Conservation (phyloP, 1,284 basidiomycete genomes). For the Stygiomarasmius scandens region DNA sequence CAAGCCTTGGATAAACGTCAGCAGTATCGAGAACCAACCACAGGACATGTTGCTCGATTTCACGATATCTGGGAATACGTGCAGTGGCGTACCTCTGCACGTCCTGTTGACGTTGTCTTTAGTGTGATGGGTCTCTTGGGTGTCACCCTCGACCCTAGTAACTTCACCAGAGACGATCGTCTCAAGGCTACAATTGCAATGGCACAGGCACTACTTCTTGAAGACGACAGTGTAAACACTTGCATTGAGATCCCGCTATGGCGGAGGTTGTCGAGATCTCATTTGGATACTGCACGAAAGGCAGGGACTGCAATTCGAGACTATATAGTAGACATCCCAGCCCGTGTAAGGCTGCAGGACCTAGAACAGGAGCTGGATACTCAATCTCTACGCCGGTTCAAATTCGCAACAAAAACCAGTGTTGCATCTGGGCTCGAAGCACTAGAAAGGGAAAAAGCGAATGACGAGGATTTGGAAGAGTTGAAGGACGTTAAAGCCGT, state of each 20-base stretch:
- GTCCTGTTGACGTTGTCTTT: not conserved
- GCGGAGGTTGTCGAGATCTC: not conserved
- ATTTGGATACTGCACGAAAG: not conserved
- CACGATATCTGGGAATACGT: not conserved
- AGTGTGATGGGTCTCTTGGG: slow-evolving; percentile 1
- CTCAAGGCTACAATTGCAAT: not conserved
- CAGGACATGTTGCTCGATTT: not conserved
- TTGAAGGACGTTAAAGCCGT: slow-evolving; percentile 1
- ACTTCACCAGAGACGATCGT: not conserved
- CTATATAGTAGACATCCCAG: not conserved
- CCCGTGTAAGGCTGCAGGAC: not conserved
- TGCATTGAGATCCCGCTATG: not conserved
- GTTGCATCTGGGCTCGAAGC: not conserved
- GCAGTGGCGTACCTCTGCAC: not conserved
- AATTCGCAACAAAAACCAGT: not conserved
- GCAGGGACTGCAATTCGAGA: not conserved
- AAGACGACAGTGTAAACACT: not conserved
- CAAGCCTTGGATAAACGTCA: not conserved
- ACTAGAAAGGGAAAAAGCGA: not conserved
- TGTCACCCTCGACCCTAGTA: not conserved
- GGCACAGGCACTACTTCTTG: not conserved
- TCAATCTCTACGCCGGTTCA: not conserved
- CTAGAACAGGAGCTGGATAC: not conserved
- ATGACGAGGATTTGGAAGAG: not conserved
- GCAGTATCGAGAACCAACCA: not conserved